Base-by-base conservation (phyloP, 2,329 filamentous ascomycete genomes). In the Stenocarpella maydis region DNA sequence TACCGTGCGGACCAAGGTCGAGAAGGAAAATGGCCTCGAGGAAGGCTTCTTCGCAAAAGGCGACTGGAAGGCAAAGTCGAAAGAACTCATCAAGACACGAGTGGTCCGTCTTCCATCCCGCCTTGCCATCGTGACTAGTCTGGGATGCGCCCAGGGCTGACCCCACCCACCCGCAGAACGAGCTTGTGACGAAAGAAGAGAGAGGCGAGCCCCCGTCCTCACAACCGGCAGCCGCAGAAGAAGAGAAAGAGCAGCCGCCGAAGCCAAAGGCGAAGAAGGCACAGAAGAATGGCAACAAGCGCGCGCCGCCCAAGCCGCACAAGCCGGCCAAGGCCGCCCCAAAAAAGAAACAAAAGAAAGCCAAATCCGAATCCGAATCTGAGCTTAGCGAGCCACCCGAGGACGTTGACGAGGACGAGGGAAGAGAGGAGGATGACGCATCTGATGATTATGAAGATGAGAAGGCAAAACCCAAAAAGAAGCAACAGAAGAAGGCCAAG, bases 21-120 rank as follows among this genome's bases (percentile, higher is more conserved):
- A 88, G 70, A 77, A 84, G 37, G 77, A 84, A 52, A 77, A 87
- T 0, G 78, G 76, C 1, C 81, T 90, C 1, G 81, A 84, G 0
- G 77, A 82, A 1, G 85, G 82, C 0, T 88, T 89, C 71, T 84
- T 90, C 61, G 79, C 80, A 17, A 72, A 75, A 2, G 78, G 72
- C 0, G 78, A 84, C 19, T 91, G 89, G 89, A 90, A 90, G 76
- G 76, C 79, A 5, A 84, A 81, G 72, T 90, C 87, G 76, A 90
- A 90, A 74, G 75, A 77, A 1, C 74, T 90, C n/a, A 88, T 91
- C 72, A 85, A 85, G 65, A 78, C 80, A 21, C 80, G 82, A 58
- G 83, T 86, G n/a, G 88, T 90, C 81, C 72, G 86, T 81, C 26
- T 3, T 8, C 12, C 28, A 31, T 61, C 24, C n/a, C 39, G 1